Evolutionary conservation across 257 asterid genomes (phyloP).

Genomic region (Gentiana straminea): DNA sequence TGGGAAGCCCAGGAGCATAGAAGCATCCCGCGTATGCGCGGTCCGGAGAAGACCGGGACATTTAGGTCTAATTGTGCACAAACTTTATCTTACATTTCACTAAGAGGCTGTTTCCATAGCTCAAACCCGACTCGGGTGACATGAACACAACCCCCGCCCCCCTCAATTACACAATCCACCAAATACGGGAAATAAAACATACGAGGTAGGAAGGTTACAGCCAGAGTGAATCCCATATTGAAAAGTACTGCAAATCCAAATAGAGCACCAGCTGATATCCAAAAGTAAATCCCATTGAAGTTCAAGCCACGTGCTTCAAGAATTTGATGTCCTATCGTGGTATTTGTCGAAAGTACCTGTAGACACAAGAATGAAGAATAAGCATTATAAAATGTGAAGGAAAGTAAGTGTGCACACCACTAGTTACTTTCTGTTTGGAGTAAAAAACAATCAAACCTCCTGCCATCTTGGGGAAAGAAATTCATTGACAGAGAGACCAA

Average conservation of each 20-base stretch:
- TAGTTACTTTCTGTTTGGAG: background rate
- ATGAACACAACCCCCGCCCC: too few relatives aligned
- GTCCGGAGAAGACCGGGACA: background rate
- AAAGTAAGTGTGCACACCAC: background rate
- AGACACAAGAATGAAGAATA: background rate
- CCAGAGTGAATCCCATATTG: slow-evolving; percentile 39
- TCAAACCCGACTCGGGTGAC: too few relatives aligned
- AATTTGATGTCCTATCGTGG: slow-evolving; percentile 35
- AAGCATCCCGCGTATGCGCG: too few relatives aligned
- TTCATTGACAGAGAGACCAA: slow-evolving; percentile 57
- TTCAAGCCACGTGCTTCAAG: slow-evolving; percentile 44
- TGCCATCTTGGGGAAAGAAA: slow-evolving; percentile 70
- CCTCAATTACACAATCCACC: background rate
- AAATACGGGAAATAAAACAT: slow-evolving; percentile 13
- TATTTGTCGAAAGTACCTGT: slow-evolving; percentile 24
- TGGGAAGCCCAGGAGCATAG: too few relatives aligned
- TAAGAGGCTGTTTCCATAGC: too few relatives aligned
- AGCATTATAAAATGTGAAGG: background rate
- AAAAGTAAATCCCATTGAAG: slow-evolving; percentile 28
- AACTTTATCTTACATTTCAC: too few relatives aligned
- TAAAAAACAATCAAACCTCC: slow-evolving; percentile 18
- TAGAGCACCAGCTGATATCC: slow-evolving; percentile 52
- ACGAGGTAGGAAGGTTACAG: slow-evolving; percentile 44
- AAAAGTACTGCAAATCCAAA: slow-evolving; percentile 39
- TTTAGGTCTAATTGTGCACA: background rate